Conservation (phyloP, 768 basidiomycete genomes). For the Termitomyces heimii region DNA sequence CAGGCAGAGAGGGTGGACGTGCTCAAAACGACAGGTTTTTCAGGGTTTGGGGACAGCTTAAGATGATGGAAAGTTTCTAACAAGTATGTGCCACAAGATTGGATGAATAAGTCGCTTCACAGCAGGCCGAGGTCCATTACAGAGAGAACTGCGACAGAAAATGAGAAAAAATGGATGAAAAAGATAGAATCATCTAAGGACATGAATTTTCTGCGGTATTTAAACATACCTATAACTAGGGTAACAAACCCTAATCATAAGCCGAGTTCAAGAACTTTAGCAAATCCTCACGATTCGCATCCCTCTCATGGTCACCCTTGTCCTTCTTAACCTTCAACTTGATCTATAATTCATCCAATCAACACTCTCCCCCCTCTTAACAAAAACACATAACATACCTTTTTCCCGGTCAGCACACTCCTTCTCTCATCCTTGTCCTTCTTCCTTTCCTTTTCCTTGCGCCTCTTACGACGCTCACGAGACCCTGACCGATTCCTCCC, state of each 20-base stretch:
- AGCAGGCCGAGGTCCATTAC: no score
- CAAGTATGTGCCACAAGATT: background rate
- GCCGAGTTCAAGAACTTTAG: slow-evolving; percentile 17
- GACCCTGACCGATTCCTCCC: slow-evolving; percentile 10
- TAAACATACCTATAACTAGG: background rate
- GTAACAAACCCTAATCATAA: slow-evolving; percentile 5
- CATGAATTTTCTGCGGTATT: background rate
- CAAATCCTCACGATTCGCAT: slow-evolving; percentile 16
- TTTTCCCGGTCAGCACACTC: slow-evolving; percentile 18
- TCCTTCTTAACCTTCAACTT: slow-evolving; percentile 20
- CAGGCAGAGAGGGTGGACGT: background rate
- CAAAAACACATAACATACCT: slow-evolving; percentile 4
- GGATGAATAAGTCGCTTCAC: background rate
- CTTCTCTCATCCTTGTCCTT: slow-evolving; percentile 16
- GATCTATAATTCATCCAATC: slow-evolving; percentile 7
- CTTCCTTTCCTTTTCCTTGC: slow-evolving; percentile 11
- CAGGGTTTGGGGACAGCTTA: background rate
- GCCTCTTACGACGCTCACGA: slow-evolving; percentile 11
- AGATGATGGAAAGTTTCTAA: no score
- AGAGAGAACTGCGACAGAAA: no score
- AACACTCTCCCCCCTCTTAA: background rate
- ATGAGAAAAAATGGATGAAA: background rate
- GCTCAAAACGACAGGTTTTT: background rate
- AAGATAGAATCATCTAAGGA: background rate
- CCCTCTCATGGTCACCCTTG: slow-evolving; percentile 18